Conservation (phyloP, 1,139 yeast species). For the Yamadazyma pseudoaaseri region DNA sequence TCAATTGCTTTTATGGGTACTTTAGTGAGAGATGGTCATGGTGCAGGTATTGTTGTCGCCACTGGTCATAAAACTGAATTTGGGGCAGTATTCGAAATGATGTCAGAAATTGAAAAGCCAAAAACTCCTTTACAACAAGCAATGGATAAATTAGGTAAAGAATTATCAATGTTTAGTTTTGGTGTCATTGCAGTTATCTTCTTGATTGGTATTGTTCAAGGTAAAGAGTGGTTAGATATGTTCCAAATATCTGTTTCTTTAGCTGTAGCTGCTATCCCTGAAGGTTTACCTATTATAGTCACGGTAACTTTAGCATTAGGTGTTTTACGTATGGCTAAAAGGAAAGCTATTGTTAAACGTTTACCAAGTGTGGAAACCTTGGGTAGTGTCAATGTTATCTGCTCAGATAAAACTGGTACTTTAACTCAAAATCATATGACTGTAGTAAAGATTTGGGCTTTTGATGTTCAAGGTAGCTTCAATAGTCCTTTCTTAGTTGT, state of each 20-base stretch:
- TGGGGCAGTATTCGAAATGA: constrained; percentile 88
- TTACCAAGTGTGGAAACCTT: constrained; percentile 94
- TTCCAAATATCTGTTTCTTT: constrained; percentile 93
- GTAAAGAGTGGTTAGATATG: constrained; percentile 94
- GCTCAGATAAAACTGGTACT: constrained; percentile 95
- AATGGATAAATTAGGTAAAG: constrained; percentile 93
- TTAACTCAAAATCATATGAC: constrained; percentile 94
- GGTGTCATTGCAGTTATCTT: constrained; percentile 84
- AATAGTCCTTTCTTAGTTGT: constrained; percentile 47
- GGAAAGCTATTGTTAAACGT: constrained; percentile 89
- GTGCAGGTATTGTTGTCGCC: constrained; percentile 88
- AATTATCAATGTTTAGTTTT: constrained; percentile 79
- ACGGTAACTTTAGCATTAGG: constrained; percentile 95
- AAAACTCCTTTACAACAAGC: constrained; percentile 93
- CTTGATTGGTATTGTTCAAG: constrained; percentile 81
- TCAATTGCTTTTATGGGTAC: constrained; percentile 96
- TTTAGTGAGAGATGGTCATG: constrained; percentile 90
- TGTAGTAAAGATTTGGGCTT: constrained; percentile 80
- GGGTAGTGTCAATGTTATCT: constrained; percentile 92
- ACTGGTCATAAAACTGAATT: constrained; percentile 87
- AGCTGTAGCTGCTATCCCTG: constrained; percentile 98
- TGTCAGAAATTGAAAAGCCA: constrained; percentile 91
- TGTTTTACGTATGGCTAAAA: constrained; percentile 90
- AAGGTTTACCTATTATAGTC: constrained; percentile 94
- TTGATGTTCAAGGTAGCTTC: constrained; percentile 61